Conservation (phyloP, 2,329 filamentous ascomycete genomes). For the Lachnellula willkommii region DNA sequence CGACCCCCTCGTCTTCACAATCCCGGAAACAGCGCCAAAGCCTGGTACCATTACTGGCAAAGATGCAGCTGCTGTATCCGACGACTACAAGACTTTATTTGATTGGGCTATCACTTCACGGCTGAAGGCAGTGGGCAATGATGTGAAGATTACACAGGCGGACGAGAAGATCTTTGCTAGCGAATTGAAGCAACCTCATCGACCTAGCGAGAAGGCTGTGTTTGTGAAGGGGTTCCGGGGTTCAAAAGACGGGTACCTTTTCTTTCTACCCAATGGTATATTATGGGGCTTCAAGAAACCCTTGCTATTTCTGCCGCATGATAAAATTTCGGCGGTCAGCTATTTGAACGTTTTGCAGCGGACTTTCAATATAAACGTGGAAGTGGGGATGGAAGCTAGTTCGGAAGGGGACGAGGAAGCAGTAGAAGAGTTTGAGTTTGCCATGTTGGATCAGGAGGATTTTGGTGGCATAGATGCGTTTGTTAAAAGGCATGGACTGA, state of each 20-base stretch:
- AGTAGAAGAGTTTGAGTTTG: conserved; percentile 60
- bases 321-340: conserved; percentile 56
- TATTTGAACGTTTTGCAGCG: conserved; percentile 63
- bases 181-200: conserved; percentile 50
- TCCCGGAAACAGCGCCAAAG: conserved; percentile 56
- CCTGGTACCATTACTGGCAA: conserved; percentile 50
- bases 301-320: conserved; percentile 57
- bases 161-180: conserved; percentile 55
- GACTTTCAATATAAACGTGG: conserved; percentile 63
- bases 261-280: conserved; percentile 62
- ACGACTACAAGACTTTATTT: conserved; percentile 54
- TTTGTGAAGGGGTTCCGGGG: conserved; percentile 63
- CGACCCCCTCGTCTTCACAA: conserved; percentile 62
- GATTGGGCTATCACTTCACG: conserved; percentile 54
- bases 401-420: conserved; percentile 30
- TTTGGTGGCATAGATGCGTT: conserved; percentile 61
- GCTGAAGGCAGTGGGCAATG: conserved; percentile 45
- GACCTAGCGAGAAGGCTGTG: conserved; percentile 56
- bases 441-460: conserved; percentile 65
- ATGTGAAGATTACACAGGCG: conserved; percentile 45
- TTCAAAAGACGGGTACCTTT: conserved; percentile 63
- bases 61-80: conserved; percentile 48
- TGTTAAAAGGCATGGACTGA: conserved; percentile 54
- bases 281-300: conserved; percentile 69
- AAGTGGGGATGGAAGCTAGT: conserved; percentile 42